phyloP scores from a whole-genome alignment of 2,329 filamentous ascomycete species.

The Aspergillus tubingensis region DNA sequence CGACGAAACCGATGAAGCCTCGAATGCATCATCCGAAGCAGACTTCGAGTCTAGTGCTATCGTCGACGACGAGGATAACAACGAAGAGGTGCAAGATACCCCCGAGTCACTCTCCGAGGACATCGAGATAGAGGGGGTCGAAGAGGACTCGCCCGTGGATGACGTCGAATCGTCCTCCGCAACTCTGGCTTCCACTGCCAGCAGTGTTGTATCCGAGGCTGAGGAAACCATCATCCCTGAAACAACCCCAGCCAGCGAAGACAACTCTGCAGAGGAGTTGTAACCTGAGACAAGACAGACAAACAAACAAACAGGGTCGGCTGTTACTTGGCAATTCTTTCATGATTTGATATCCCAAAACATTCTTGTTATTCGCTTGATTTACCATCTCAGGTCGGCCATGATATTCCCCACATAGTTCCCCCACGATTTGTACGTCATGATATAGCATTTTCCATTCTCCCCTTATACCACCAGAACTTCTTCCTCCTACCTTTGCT shows the following conservation, averaged over 20 bases:
- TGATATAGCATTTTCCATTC: constrained; percentile 21
- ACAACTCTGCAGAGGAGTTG: neutral
- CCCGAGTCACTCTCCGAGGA: neutral
- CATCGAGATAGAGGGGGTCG: neutral
- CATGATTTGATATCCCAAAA: constrained; percentile 10
- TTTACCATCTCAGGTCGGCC: constrained; percentile 12
- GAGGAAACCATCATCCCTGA: constrained; percentile 42
- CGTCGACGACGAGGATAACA: neutral
- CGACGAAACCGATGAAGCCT: neutral
- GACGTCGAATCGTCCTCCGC: constrained; percentile 38
- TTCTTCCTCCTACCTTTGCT: constrained; percentile 3
- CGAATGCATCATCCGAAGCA: neutral
- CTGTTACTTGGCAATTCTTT: constrained; percentile 7
- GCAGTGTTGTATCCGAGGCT: constrained; percentile 36
- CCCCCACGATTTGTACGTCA: constrained; percentile 29
- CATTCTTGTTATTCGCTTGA: constrained; percentile 14
- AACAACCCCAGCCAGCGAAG: constrained; percentile 18
- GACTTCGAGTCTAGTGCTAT: neutral
- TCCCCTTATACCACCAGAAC: neutral
- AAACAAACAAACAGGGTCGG: neutral
- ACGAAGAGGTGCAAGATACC: neutral
- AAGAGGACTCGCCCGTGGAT: constrained; percentile 30
- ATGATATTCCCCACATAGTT: constrained; percentile 41
- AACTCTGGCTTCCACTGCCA: constrained; percentile 34
- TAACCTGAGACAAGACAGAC: neutral